A percentile compares a stretch with the other conserved stretches of the same genome.
These are phyloP conservation scores for Myochromella boudieri DNA, from an alignment of 768 basidiomycete species.

Conservation along the genomic window DNA sequence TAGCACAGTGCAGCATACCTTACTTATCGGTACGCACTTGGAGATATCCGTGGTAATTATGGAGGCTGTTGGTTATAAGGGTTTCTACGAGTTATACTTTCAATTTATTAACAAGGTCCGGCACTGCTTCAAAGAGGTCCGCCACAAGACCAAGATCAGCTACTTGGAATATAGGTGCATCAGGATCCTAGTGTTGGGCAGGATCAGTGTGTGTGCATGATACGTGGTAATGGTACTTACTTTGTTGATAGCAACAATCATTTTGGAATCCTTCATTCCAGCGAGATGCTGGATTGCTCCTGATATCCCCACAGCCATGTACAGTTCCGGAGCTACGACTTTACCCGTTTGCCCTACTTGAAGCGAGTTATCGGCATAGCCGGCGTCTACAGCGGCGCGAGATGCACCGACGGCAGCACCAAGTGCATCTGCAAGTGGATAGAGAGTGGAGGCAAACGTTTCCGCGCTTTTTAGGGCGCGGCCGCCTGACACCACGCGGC, in stretches of 20 bases:
- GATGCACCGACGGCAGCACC: conserved; percentile 98
- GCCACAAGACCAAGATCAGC: conserved; percentile 94
- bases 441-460: conserved; percentile 83
- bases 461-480: conserved; percentile 93
- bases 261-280: conserved; percentile 99
- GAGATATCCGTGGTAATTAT: too few species aligned
- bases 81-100: conserved; percentile 51
- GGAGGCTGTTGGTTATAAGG: too few species aligned
- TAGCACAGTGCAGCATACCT: too few species aligned
- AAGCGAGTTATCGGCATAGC: conserved; percentile 95
- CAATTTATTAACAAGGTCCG: conserved; percentile 86
- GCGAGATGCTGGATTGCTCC: conserved; percentile 99
- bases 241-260: conserved; percentile 99
- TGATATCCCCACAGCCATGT: conserved; percentile 95
- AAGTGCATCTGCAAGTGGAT: conserved; percentile 90
- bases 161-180: conserved; percentile 99
- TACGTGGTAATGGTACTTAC: conserved; percentile 33
- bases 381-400: conserved; percentile 96
- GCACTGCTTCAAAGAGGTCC: conserved; percentile 90
- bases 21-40: too few species aligned
- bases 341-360: conserved; percentile 99
- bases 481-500: conserved; percentile 91
- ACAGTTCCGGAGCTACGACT: conserved; percentile 95
- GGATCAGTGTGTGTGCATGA: conserved; percentile 1
- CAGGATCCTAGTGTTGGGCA: conserved; percentile 66